phyloP scores from a whole-genome alignment of 768 basidiomycete species.

The Hypholoma fasciculare region DNA sequence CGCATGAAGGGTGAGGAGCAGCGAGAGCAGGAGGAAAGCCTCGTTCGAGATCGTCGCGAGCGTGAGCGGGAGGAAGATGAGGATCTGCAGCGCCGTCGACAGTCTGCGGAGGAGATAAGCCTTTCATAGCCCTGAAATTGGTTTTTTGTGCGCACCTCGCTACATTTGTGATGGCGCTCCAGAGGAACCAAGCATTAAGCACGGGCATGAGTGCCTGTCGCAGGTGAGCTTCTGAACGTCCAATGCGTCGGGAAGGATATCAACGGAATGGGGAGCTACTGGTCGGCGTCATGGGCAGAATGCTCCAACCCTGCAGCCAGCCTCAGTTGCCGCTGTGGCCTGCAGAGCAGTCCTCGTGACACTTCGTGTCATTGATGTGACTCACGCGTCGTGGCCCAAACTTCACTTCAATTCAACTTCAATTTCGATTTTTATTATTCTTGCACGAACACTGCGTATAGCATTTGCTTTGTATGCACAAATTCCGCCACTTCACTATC shows the following conservation, averaged over 20 bases:
- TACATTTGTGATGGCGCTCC: constrained; percentile 64
- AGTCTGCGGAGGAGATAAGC: constrained; percentile 41
- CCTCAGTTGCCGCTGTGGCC: background rate
- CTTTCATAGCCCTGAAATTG: background rate
- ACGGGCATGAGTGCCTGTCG: constrained; percentile 17
- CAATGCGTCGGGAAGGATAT: background rate
- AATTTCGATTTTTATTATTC: too few species aligned
- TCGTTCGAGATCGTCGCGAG: constrained; percentile 78
- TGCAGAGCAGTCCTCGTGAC: background rate
- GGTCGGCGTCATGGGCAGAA: constrained; percentile 12
- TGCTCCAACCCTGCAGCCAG: background rate
- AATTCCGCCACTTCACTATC: too few species aligned
- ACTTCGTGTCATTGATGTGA: background rate
- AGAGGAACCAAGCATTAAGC: constrained; percentile 64
- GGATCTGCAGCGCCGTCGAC: constrained; percentile 76
- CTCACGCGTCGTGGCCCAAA: background rate
- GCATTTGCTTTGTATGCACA: too few species aligned
- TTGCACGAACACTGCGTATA: too few species aligned
- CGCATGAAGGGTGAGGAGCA: constrained; percentile 74
- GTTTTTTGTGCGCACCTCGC: constrained; percentile 45
- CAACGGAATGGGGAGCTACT: constrained; percentile 1
- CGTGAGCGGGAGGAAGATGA: constrained; percentile 83
- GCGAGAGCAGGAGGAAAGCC: constrained; percentile 80
- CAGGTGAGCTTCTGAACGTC: background rate
- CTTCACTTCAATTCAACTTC: too few species aligned